phyloP scores from a whole-genome alignment of 805 yeast genomes.

The Pichia nanzhaoensis region DNA sequence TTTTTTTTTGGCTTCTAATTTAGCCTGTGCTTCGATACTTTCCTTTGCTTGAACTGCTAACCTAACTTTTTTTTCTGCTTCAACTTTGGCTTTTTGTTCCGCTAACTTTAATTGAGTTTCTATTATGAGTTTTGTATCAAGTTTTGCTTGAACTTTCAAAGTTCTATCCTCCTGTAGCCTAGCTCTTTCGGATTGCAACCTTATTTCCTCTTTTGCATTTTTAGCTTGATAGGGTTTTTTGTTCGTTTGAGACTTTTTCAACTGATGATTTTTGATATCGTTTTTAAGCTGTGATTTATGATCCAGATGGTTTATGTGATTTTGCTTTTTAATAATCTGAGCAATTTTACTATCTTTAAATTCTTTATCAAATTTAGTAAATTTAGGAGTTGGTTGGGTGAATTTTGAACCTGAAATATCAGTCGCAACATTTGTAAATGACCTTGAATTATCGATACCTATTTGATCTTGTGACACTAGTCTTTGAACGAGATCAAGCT shows the following conservation, averaged over 20 bases:
- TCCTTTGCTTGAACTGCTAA: not conserved
- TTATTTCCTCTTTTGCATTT: constrained; percentile 5
- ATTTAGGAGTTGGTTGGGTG: not conserved
- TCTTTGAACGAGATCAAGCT: constrained; percentile 46
- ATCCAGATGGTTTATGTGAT: not conserved
- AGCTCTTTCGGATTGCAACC: constrained; percentile 3
- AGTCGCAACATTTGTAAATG: constrained; percentile 1
- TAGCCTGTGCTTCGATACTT: not conserved
- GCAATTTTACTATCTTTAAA: constrained; percentile 2
- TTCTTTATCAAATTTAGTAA: not conserved
- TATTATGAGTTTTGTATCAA: not conserved
- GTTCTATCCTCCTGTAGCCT: not conserved
- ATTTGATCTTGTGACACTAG: constrained; percentile 15
- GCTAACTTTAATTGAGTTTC: not conserved
- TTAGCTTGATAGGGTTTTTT: not conserved
- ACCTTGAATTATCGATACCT: constrained; percentile 9
- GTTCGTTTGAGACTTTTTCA: not conserved
- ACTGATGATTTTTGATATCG: not conserved
- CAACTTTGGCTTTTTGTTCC: not conserved
- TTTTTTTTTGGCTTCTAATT: not conserved
- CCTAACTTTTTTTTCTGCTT: not conserved
- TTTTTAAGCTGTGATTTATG: not conserved
- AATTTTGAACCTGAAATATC: not conserved
- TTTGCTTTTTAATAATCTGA: constrained; percentile 1
- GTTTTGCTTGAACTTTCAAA: not conserved